A percentile compares a stretch with the other conserved stretches of the same genome.
These are phyloP conservation scores for Fraxinus anomala DNA, from an alignment of 257 asterid genomes.

Conservation along the genomic window DNA sequence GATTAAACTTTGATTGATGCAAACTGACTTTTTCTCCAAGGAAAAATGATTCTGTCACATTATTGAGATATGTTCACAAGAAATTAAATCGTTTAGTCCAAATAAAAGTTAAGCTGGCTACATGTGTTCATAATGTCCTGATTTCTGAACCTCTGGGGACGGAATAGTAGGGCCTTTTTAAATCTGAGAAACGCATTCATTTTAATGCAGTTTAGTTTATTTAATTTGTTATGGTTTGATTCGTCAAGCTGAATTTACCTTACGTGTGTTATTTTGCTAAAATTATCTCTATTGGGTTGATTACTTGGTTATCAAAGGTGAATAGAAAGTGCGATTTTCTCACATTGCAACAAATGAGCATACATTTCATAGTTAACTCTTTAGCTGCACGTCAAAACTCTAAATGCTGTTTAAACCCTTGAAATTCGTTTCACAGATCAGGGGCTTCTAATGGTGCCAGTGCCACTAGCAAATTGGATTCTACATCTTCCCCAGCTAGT, in stretches of 20 bases:
- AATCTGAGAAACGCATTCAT: not conserved
- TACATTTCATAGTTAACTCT: not conserved
- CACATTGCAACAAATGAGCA: not conserved
- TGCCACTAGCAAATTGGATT: conserved; percentile 57
- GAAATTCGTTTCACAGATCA: conserved; percentile 50
- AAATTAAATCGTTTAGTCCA: not conserved
- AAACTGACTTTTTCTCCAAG: not conserved
- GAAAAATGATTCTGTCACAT: not conserved
- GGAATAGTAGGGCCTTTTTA: not conserved
- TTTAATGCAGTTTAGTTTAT: not conserved
- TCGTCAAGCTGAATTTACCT: conserved; percentile 1
- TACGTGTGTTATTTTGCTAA: conserved; percentile 13
- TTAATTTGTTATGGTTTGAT: conserved; percentile 8
- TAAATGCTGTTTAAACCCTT: conserved; percentile 16
- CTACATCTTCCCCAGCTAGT: conserved; percentile 60
- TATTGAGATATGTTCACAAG: not conserved
- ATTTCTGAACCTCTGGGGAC: not conserved
- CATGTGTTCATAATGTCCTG: not conserved
- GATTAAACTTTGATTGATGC: not conserved
- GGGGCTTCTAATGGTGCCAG: conserved; percentile 54
- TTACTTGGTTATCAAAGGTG: conserved; percentile 16
- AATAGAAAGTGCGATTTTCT: not conserved
- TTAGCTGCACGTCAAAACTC: not conserved
- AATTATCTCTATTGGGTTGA: conserved; percentile 10
- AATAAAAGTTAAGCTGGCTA: not conserved